phyloP scores from a whole-genome alignment of 2,329 filamentous ascomycete species.

The Trichoderma harzianum region DNA sequence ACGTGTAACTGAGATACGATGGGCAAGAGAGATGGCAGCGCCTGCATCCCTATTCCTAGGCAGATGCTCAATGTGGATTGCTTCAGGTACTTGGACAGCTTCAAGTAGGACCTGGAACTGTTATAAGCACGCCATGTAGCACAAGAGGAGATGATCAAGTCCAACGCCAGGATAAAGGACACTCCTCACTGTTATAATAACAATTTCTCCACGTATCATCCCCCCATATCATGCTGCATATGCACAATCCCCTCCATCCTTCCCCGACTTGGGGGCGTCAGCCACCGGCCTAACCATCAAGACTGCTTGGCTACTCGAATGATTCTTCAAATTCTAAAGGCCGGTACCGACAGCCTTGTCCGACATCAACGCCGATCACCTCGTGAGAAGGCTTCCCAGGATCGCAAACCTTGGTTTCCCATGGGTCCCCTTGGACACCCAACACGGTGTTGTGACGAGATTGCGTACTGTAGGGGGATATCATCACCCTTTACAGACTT shows the following conservation, averaged over 20 bases:
- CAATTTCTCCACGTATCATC: background rate
- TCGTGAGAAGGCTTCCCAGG: background rate
- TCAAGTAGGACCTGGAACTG: background rate
- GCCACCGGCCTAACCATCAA: background rate
- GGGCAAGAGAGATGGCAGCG: background rate
- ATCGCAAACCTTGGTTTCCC: background rate
- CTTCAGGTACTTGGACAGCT: background rate
- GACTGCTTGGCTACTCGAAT: background rate
- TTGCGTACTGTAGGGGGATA: slow-evolving; percentile 9
- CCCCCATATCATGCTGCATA: background rate
- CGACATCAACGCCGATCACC: slow-evolving; percentile 12
- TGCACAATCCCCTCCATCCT: background rate
- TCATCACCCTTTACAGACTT: background rate
- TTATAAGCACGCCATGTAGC: background rate
- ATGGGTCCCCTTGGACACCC: background rate
- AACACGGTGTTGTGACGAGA: background rate
- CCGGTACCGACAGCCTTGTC: background rate
- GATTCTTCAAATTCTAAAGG: background rate
- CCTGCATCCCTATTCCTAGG: background rate
- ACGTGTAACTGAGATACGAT: background rate
- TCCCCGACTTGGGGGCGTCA: background rate
- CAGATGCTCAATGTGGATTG: background rate
- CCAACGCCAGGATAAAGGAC: background rate
- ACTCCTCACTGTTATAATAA: background rate
- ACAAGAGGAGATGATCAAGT: background rate